Evolutionary conservation across 139 green algal genomes (phyloP), one percentile per base, ranked within the genome.

Genomic region (Chlamydomonas incerta): DNA sequence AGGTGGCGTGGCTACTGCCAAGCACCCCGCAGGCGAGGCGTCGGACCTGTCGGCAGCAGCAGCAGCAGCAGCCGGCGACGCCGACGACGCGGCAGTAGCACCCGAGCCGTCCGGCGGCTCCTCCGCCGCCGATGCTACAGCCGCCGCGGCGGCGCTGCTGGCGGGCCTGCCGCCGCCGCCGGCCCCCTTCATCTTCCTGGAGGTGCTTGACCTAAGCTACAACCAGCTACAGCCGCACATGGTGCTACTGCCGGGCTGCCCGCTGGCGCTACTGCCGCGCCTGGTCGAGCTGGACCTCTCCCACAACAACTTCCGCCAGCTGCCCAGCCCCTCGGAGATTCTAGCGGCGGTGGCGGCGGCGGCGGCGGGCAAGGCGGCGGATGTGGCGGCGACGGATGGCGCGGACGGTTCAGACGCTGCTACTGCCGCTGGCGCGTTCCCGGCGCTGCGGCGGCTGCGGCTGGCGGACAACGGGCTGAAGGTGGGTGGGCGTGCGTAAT

Each of bases 281-380:
- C 68, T 92, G 60, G 29, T 29, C 2, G 85, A 90, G 50, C 85
- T 92, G 14, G 76, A 92, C 85, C 84, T 92, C 29, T 88, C 75
- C 10, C 69, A 72, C 67, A 92, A 92, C 69, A 50, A 50, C 21
- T 29, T 85, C 1, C 55, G 35, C 66, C 65, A 75, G 47, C 46
- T 85, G 79, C 79, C 79, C 50, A 28, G 46, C 28, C 79, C 79
- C n/a, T 23, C 66, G 20, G 79, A 85, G 66, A 60, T 85, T 5
- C 4, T 33, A n/a, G 18, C 23, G 66, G 66, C 66, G 60, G 63
- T 60, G 41, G 75, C 60, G 20, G 60, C 77, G 24, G 77, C 77
- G 46, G 63, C 63, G 31, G 31, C 31, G 62, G 62, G 21, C 58
- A 9, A 26, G 41, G 62, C 33, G 17, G 74, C 26, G 5, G 21